Conservation (phyloP, 306 rosid genomes). For the Elaeagnus macrophylla region DNA sequence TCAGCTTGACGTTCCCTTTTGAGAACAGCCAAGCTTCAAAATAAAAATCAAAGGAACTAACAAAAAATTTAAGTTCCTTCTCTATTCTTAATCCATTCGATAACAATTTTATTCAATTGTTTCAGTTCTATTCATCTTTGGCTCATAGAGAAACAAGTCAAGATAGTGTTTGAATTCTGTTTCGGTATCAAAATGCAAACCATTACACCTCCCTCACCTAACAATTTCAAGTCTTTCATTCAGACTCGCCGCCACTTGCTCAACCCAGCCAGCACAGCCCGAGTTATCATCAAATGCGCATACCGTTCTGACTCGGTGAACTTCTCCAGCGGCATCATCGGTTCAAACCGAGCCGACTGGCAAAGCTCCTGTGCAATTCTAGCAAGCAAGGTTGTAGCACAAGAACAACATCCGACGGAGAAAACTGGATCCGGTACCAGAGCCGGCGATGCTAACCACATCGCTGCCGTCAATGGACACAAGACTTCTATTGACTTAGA, state of each 20-base stretch:
- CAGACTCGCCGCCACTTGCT: slow-evolving; percentile 1
- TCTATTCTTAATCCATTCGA: not conserved
- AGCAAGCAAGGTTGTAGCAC: slow-evolving; percentile 58
- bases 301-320: slow-evolving; percentile 34
- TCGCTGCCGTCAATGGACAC: slow-evolving; percentile 66
- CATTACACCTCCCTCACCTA: slow-evolving; percentile 38
- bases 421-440: not conserved
- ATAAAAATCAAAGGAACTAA: too few species aligned
- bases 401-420: slow-evolving; percentile 27
- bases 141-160: not conserved
- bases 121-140: not conserved
- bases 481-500: slow-evolving; percentile 41
- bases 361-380: slow-evolving; percentile 89
- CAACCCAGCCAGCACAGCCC: slow-evolving; percentile 20
- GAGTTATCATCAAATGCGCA: slow-evolving; percentile 35
- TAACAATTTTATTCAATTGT: not conserved
- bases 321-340: slow-evolving; percentile 38
- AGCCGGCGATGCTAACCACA: slow-evolving; percentile 20
- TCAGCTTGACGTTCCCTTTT: slow-evolving; percentile 79
- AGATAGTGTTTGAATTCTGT: not conserved
- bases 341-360: slow-evolving; percentile 63
- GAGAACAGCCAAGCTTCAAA: slow-evolving; percentile 56
- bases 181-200: slow-evolving; percentile 37
- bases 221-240: slow-evolving; percentile 14
- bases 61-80: too few species aligned